Conservation (phyloP, 2,329 filamentous ascomycete species). For the Akanthomyces muscarius region DNA sequence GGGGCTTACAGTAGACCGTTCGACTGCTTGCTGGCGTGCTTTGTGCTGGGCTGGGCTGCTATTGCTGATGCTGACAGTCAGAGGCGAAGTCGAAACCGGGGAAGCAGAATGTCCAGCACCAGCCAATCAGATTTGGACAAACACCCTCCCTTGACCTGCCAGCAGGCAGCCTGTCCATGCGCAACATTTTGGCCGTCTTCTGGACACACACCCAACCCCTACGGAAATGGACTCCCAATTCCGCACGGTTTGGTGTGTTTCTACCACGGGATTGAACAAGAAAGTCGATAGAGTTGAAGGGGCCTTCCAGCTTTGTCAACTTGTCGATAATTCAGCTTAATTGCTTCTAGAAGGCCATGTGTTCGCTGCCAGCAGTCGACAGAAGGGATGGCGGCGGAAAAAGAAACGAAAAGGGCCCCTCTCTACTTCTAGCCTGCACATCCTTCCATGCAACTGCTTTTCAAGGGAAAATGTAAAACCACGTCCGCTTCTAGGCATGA, state of each 20-base stretch:
- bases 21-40: too few relatives aligned
- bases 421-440: not conserved
- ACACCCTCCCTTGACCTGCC: not conserved
- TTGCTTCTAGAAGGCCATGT: not conserved
- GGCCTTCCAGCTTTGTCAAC: too few relatives aligned
- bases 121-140: not conserved
- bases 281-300: not conserved
- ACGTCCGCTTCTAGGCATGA: not conserved
- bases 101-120: not conserved
- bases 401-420: not conserved
- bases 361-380: not conserved
- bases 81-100: not conserved
- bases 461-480: too few relatives aligned
- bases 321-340: not conserved
- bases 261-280: not conserved
- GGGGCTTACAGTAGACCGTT: not conserved
- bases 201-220: not conserved
- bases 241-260: not conserved
- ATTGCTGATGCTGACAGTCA: constrained; percentile 7
- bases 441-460: too few relatives aligned
- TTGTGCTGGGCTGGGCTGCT: not conserved
- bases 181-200: not conserved
- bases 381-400: too few relatives aligned
- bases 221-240: constrained; percentile 3
- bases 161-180: not conserved